These are phyloP conservation scores for Trypanosoma cruzi DNA, from an alignment of 208 protist genomes.

Conservation along the genomic window DNA sequence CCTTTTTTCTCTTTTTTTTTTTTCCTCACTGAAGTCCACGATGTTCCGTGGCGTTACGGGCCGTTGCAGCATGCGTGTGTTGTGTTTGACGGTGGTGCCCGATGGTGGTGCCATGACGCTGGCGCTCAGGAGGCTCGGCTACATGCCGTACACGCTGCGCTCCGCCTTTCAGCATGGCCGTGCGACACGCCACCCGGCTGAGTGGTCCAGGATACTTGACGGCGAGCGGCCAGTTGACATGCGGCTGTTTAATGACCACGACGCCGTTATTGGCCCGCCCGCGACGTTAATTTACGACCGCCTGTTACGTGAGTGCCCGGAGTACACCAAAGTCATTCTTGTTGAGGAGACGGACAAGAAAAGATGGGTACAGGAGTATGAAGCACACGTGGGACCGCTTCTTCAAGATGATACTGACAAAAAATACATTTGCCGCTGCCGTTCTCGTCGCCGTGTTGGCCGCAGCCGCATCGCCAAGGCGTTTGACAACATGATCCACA, in stretches of 20 bases:
- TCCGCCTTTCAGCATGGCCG: slow-evolving; percentile 52
- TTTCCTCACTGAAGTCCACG: no score
- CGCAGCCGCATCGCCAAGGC: slow-evolving; percentile 41
- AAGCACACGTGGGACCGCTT: slow-evolving; percentile 38
- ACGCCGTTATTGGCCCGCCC: slow-evolving; percentile 62
- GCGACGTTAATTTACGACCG: slow-evolving; percentile 49
- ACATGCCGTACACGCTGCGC: slow-evolving; percentile 68
- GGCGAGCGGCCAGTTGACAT: slow-evolving; percentile 29
- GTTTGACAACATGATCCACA: slow-evolving; percentile 56
- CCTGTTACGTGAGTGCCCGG: slow-evolving; percentile 59
- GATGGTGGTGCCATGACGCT: slow-evolving; percentile 57
- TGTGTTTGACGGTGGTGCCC: slow-evolving; percentile 74
- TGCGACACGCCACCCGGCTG: slow-evolving; percentile 46
- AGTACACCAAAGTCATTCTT: slow-evolving; percentile 80
- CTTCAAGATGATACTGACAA: background rate
- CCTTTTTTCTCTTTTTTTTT: background rate
- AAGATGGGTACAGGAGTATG: slow-evolving; percentile 46
- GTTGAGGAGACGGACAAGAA: slow-evolving; percentile 70
- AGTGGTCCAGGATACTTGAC: slow-evolving; percentile 50
- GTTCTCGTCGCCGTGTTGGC: slow-evolving; percentile 20
- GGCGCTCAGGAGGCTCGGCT: slow-evolving; percentile 58
- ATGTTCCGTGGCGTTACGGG: slow-evolving; percentile 12
- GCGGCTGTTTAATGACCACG: slow-evolving; percentile 53
- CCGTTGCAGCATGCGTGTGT: slow-evolving; percentile 42
- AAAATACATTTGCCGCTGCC: background rate